Evolutionary conservation across 75 land plant species (phyloP).

Genomic region (Pinus taeda): DNA sequence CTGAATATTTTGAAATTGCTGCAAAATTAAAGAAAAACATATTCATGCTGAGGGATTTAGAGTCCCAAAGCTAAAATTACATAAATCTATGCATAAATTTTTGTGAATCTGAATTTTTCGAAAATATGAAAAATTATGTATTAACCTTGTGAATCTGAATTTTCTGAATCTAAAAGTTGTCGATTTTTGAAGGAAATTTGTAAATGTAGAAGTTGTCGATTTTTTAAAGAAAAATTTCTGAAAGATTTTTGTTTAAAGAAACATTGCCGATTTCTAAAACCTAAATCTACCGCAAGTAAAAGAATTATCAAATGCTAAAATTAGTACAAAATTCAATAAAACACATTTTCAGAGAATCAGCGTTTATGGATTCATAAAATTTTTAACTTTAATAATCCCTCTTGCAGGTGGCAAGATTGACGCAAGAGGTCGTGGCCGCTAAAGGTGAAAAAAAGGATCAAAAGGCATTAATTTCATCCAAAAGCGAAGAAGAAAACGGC

Average conservation of each 20-base stretch:
- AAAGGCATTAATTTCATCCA: not conserved
- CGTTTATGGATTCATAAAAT: no score
- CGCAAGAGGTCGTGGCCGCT: not conserved
- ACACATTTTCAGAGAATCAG: not conserved
- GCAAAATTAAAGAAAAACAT: no score
- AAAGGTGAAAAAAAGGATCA: not conserved
- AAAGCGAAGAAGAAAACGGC: not conserved
- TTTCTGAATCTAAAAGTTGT: not conserved
- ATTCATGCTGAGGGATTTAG: no score
- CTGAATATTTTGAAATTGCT: no score
- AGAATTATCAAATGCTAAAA: not conserved
- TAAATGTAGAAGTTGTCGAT: not conserved
- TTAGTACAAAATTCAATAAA: not conserved
- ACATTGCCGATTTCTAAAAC: not conserved
- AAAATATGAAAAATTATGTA: no score
- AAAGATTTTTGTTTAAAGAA: not conserved
- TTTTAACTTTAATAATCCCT: not conserved
- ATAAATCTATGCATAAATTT: no score
- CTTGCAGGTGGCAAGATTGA: constrained; percentile 6
- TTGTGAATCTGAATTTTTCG: no score
- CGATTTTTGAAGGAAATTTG: not conserved
- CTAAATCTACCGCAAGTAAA: no score
- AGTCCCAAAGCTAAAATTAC: no score
- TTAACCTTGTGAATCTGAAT: no score
- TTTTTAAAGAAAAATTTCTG: not conserved